Evolutionary conservation across 2,329 filamentous ascomycete genomes (phyloP).

Genomic region (Monascus ruber): DNA sequence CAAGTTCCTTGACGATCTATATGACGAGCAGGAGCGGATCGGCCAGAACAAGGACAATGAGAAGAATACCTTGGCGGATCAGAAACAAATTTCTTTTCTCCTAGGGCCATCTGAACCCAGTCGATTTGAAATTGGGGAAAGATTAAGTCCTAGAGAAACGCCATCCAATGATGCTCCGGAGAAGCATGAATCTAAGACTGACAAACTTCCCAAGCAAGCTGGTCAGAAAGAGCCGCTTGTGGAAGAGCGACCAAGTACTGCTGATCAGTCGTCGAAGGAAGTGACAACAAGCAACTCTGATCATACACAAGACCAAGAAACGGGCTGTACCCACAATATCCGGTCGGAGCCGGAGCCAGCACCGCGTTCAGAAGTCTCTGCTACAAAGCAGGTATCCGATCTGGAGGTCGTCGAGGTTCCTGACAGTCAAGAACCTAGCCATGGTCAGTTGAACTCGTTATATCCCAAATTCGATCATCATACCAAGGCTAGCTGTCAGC

Average conservation of each 20-base stretch:
- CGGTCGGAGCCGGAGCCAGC: neutral
- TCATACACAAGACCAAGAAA: too few relatives aligned
- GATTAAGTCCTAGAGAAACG: neutral
- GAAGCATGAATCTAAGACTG: too few relatives aligned
- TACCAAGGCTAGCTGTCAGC: too few relatives aligned
- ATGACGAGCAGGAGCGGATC: conserved; percentile 43
- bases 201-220: too few relatives aligned
- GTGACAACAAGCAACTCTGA: too few relatives aligned
- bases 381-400: conserved; percentile 2
- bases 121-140: neutral
- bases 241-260: too few relatives aligned
- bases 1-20: conserved; percentile 51
- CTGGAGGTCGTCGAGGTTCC: conserved; percentile 16
- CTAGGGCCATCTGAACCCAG: conserved; percentile 10
- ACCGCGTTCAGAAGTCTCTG: conserved; percentile 1
- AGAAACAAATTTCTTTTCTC: conserved; percentile 20
- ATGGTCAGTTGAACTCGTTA: too few relatives aligned
- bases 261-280: too few relatives aligned
- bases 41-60: conserved; percentile 25
- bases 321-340: neutral
- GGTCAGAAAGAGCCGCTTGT: too few relatives aligned
- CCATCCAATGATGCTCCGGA: too few relatives aligned
- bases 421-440: conserved; percentile 17
- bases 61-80: conserved; percentile 20
- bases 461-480: too few relatives aligned